Base-by-base conservation (phyloP, 306 rosid genomes). In the Cicer arietinum region DNA sequence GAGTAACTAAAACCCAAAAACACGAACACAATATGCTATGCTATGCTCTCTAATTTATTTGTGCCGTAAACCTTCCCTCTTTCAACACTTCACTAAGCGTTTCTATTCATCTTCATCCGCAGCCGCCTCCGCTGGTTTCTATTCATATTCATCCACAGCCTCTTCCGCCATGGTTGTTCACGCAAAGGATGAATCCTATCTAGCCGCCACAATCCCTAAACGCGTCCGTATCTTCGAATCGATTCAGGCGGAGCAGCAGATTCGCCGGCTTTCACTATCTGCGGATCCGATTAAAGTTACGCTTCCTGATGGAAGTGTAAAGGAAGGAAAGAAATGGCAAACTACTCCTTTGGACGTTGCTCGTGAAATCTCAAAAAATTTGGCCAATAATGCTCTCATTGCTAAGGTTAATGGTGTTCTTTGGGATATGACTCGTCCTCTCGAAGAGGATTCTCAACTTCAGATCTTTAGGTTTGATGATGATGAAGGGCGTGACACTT, bases 401-500 rank as follows among this genome's bases (percentile, higher is more conserved):
- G 80, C 98, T 6, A 86, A 80, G 85, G 98, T 94, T 58, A 83
- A 94, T 86, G 98, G 92, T 35, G 88, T 78, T n/a, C 70, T 91
- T 6, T 90, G 98, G 98, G 98, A 94, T 79, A 90, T 94, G 94
- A 39, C 73, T 17, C 83, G 98, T 41, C 96, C 97, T 1, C 74
- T 94, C 37, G 97, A 94, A 78, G 82, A 52, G 1, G 95, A 94
- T 71, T 91, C 92, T 73, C 76, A 81, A 30, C 87, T 94, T 13
- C 84, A 86, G 91, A 80, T 94, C 46, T 91, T 82, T 79, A 91
- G 82, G 52, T 94, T 91, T 59, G 89, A 89, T 0, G 82, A 77
- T 16, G 96, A 91, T 17, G 97, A 89, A 82, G 98, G 98, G 2
- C 89, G 98, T 2, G 97, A 94, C 64, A 94, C 97, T 37, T 91